These are phyloP conservation scores for Rhipidocladum racemiflorum DNA, from an alignment of 176 grass and related monocot genomes.

Conservation along the genomic window DNA sequence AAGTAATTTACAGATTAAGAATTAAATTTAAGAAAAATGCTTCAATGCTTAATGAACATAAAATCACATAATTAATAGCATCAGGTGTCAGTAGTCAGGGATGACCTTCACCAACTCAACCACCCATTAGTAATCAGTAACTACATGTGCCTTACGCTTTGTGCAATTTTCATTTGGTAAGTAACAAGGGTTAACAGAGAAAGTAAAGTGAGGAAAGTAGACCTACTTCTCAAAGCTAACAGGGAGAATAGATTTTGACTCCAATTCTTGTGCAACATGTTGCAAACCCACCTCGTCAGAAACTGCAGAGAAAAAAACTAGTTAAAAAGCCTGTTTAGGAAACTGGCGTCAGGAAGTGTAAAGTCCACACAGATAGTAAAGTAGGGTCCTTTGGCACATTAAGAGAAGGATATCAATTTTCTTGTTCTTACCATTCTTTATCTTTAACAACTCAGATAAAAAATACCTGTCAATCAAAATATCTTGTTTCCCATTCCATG, in stretches of 20 bases:
- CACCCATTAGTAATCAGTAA: background rate
- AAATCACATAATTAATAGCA: background rate
- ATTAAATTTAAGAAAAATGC: conserved; percentile 10
- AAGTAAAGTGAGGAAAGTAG: conserved; percentile 11
- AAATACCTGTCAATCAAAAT: conserved; percentile 85
- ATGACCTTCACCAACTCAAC: background rate
- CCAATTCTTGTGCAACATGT: conserved; percentile 83
- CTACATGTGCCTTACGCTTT: background rate
- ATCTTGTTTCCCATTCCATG: conserved; percentile 96
- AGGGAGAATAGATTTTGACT: conserved; percentile 69
- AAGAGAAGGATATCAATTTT: conserved; percentile 19
- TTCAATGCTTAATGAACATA: background rate
- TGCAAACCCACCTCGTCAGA: conserved; percentile 80
- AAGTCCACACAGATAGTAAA: conserved; percentile 8
- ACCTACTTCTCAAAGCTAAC: conserved; percentile 78
- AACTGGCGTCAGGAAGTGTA: background rate
- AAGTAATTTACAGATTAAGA: conserved; percentile 9
- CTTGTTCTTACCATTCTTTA: conserved; percentile 25
- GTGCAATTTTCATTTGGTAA: conserved; percentile 3
- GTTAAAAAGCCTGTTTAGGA: conserved; percentile 1
- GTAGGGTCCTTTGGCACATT: background rate
- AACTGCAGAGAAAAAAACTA: conserved; percentile 49
- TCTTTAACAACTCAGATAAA: background rate
- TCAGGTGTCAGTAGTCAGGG: background rate
- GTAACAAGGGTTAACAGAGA: background rate